Percentiles rank a stretch among this genome's conserved stretches.
Evolutionary conservation across 192 early-diverging fungal genomes (phyloP).

Genomic region (Rhizophlyctis rosea): DNA sequence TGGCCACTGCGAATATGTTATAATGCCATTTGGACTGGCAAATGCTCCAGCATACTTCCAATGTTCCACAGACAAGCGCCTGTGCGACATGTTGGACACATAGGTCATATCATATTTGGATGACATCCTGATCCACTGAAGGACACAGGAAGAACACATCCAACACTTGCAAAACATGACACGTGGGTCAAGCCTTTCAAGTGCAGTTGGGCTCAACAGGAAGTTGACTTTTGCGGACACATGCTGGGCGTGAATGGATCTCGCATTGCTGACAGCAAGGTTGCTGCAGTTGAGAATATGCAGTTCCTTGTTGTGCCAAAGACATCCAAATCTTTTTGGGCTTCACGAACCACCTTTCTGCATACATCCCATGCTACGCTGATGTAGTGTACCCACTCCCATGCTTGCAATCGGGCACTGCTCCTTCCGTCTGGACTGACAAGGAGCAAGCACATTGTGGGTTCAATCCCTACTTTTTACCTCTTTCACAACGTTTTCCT

Average conservation of each 20-base stretch:
- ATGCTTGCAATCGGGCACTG: constrained; percentile 25
- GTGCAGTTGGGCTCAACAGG: not conserved
- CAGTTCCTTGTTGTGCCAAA: not conserved
- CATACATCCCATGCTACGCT: constrained; percentile 12
- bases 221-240: constrained; percentile 1
- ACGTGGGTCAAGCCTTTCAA: not conserved
- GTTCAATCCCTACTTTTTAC: too few relatives aligned
- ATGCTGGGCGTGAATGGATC: not conserved
- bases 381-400: constrained; percentile 10
- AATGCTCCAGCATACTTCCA: constrained; percentile 49
- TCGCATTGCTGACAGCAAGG: not conserved
- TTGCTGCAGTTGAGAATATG: constrained; percentile 16
- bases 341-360: constrained; percentile 11
- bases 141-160: not conserved
- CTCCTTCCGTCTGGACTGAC: too few relatives aligned
- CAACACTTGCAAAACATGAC: constrained; percentile 4
- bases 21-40: constrained; percentile 61
- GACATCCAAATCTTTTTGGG: constrained; percentile 18
- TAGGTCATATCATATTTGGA: not conserved
- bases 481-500: not conserved
- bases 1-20: constrained; percentile 48
- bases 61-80: not conserved
- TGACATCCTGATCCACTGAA: not conserved
- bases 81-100: not conserved
- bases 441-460: too few relatives aligned